These are phyloP conservation scores for Xylariales sp. DNA, from an alignment of 2,329 filamentous ascomycete genomes.

Conservation along the genomic window DNA sequence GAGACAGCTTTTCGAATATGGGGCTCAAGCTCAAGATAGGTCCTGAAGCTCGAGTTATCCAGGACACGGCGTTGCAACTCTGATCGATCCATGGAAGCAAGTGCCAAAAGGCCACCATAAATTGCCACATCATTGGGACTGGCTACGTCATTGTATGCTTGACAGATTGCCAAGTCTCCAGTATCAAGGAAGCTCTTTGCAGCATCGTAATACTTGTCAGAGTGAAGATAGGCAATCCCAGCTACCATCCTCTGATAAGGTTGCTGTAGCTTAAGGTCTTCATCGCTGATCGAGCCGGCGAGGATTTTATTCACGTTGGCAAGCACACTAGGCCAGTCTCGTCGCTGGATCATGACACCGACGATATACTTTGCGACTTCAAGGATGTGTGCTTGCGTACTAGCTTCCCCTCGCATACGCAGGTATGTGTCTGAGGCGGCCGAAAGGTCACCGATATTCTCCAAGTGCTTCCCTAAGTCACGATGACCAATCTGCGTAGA, in stretches of 20 bases:
- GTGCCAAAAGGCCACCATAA: slow-evolving; percentile 84
- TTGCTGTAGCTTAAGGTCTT: slow-evolving; percentile 42
- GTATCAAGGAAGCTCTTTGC: slow-evolving; percentile 66
- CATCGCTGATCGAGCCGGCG: slow-evolving; percentile 36
- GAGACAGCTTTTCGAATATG: slow-evolving; percentile 89
- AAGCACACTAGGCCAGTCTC: slow-evolving; percentile 70
- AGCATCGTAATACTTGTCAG: slow-evolving; percentile 53
- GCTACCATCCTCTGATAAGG: slow-evolving; percentile 49
- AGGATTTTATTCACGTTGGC: slow-evolving; percentile 60
- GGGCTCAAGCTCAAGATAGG: slow-evolving; percentile 86
- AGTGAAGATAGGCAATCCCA: slow-evolving; percentile 45
- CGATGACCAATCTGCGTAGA: slow-evolving; percentile 82
- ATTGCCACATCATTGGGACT: slow-evolving; percentile 86
- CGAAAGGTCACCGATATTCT: slow-evolving; percentile 69
- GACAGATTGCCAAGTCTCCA: slow-evolving; percentile 44
- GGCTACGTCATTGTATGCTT: slow-evolving; percentile 65
- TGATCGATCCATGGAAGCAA: slow-evolving; percentile 81
- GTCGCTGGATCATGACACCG: slow-evolving; percentile 68
- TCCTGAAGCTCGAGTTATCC: slow-evolving; percentile 75
- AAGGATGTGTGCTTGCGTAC: slow-evolving; percentile 74
- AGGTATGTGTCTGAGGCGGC: slow-evolving; percentile 73
- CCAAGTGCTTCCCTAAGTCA: slow-evolving; percentile 81
- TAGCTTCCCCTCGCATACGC: slow-evolving; percentile 88
- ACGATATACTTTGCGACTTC: slow-evolving; percentile 79
- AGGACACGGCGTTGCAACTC: slow-evolving; percentile 74